Base-by-base conservation (phyloP, 148 eudicot species). In the Rhododendron williamsianum region DNA sequence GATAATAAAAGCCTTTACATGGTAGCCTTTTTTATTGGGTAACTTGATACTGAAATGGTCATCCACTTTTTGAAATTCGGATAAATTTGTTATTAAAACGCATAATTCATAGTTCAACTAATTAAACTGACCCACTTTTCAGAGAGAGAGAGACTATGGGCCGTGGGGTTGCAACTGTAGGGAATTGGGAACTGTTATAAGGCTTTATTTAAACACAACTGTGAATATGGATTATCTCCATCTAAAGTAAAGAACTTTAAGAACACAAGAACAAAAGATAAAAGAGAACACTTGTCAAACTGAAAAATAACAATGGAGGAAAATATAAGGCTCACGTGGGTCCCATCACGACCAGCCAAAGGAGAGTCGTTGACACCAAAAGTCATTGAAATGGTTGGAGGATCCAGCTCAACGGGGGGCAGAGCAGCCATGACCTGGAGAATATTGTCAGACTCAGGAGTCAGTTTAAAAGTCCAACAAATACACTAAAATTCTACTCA, bases 321-420 rank as follows among this genome's bases (percentile, higher is more conserved):
- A 38, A 9, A 38, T 56, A 41, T 46, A 33, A 80, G 23, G 78
- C 99, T 92, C 91, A 97, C 99, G 89, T 95, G 98, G 88, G 92
- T 89, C 65, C 99, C 99, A 90, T 97, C 99, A 86, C 91, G 92
- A 79, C 99, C 99, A 73, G 99, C 99, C 88, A 97, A 84, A 81
- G 99, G 99, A 63, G 99, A 95, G 86, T 97, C 99, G 87, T 97
- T 97, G 83, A 97, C 99, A 82, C 99, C 92, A 92, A 97, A 97
- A 72, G 98, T 97, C 99, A 97, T 97, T 76, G 99, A 97, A 88
- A 97, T 97, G 78, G 98, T 97, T 63, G 99, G 99, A 82, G 99
- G 99, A 87, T 97, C 99, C 90, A 97, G 90, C 87, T 93, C 96
- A 81, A 97, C 89, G 25, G 99, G 90, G 43, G 99, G 99, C 89